Conservation (phyloP, 2,329 filamentous ascomycete genomes). For the Fusarium nodosum region DNA sequence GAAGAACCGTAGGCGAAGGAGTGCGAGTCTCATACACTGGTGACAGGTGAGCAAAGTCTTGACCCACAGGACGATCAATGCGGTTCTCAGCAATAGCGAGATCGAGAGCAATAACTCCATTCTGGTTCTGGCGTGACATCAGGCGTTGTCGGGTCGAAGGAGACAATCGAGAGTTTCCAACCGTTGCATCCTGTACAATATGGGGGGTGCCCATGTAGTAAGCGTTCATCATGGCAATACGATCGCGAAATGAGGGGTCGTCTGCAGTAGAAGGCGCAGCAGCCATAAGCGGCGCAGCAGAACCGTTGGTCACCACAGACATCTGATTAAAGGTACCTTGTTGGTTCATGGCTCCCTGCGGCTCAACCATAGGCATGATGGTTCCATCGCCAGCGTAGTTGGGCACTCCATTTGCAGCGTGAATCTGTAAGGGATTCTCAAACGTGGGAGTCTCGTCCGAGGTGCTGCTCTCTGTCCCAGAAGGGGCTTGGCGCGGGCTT, state of each 20-base stretch:
- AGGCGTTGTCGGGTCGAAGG: conserved; percentile 56
- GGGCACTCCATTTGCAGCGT: conserved; percentile 28
- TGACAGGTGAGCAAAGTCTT: conserved; percentile 70
- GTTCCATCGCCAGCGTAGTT: conserved; percentile 35
- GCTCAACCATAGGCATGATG: conserved; percentile 11
- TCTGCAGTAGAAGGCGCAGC: conserved; percentile 49
- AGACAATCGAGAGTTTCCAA: conserved; percentile 51
- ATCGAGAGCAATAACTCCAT: conserved; percentile 67
- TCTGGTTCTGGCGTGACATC: conserved; percentile 60
- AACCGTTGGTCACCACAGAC: conserved; percentile 57
- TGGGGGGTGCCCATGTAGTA: conserved; percentile 50
- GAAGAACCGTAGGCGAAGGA: conserved; percentile 74
- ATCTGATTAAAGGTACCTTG: conserved; percentile 43
- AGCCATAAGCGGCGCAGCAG: conserved; percentile 44
- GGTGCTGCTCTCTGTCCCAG: conserved; percentile 30
- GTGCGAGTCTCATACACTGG: conserved; percentile 81
- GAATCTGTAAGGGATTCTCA: conserved; percentile 52
- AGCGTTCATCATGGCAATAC: conserved; percentile 58
- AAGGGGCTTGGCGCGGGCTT: conserved; percentile 40
- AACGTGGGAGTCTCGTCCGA: conserved; percentile 45
- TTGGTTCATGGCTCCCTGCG: conserved; percentile 39
- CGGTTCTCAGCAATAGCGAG: conserved; percentile 64
- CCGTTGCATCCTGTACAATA: conserved; percentile 52
- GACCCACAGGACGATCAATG: conserved; percentile 52
- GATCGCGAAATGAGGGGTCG: conserved; percentile 59